These are phyloP conservation scores for Pleurotus citrinopileatus DNA, from an alignment of 768 basidiomycete species.

Conservation along the genomic window DNA sequence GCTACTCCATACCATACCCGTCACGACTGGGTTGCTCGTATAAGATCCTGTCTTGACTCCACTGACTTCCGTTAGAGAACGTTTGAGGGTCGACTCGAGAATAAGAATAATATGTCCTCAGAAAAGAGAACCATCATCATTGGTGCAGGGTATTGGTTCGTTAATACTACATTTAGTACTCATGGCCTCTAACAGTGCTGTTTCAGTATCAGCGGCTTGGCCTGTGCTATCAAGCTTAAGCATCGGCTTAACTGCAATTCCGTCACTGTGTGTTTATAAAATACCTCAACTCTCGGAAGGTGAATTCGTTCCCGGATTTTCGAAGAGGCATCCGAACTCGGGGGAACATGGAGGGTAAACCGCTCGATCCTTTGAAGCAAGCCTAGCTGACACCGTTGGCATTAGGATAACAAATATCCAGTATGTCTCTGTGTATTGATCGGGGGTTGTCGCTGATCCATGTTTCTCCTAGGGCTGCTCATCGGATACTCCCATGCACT, in stretches of 20 bases:
- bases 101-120: too few relatives aligned
- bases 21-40: too few relatives aligned
- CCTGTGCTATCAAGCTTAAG: background rate
- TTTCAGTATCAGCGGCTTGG: background rate
- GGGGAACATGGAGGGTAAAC: conserved; percentile 52
- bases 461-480: conserved; percentile 35
- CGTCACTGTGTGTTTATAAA: background rate
- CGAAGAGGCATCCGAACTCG: conserved; percentile 41
- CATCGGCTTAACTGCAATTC: background rate
- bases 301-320: conserved; percentile 31
- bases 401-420: conserved; percentile 34
- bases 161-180: too few relatives aligned
- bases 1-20: too few relatives aligned
- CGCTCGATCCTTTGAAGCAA: background rate
- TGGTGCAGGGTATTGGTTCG: background rate
- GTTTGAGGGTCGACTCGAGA: too few relatives aligned
- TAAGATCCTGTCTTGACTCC: too few relatives aligned
- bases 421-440: conserved; percentile 15
- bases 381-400: background rate
- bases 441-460: background rate
- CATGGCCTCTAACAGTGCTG: too few relatives aligned
- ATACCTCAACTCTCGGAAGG: background rate
- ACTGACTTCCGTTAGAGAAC: too few relatives aligned
- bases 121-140: background rate
- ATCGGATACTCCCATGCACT: conserved; percentile 39